Evolutionary conservation across 2,329 filamentous ascomycete species (phyloP).

Genomic region (Penicillium sp.): DNA sequence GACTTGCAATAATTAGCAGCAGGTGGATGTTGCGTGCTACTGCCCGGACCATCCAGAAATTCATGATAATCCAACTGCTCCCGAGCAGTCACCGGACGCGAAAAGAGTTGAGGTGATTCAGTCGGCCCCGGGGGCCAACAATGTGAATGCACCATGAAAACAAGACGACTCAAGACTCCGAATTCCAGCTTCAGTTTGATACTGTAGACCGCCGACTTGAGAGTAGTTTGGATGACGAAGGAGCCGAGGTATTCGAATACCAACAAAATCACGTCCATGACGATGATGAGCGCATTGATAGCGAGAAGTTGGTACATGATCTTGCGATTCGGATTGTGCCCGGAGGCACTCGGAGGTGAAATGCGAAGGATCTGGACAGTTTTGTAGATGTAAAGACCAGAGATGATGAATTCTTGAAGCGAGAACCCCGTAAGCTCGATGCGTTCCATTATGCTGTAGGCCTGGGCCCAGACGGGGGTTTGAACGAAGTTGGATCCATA

Average conservation of each 20-base stretch:
- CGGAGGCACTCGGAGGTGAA: slow-evolving; percentile 43
- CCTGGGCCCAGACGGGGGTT: slow-evolving; percentile 31
- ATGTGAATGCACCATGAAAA: slow-evolving; percentile 28
- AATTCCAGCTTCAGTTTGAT: slow-evolving; percentile 47
- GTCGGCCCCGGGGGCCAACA: slow-evolving; percentile 3
- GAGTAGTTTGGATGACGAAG: slow-evolving; percentile 39
- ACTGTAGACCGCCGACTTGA: slow-evolving; percentile 44
- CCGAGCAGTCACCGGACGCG: not conserved
- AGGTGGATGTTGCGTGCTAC: not conserved
- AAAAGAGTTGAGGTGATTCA: not conserved
- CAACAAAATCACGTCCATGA: slow-evolving; percentile 41
- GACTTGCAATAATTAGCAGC: slow-evolving; percentile 4
- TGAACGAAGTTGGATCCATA: slow-evolving; percentile 35
- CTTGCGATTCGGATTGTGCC: slow-evolving; percentile 23
- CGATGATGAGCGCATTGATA: slow-evolving; percentile 45
- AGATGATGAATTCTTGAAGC: slow-evolving; percentile 14
- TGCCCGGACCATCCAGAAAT: slow-evolving; percentile 1
- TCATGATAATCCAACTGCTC: slow-evolving; percentile 6
- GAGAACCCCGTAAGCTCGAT: slow-evolving; percentile 15
- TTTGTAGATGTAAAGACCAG: slow-evolving; percentile 13
- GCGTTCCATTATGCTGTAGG: slow-evolving; percentile 13
- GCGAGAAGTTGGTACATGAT: slow-evolving; percentile 45
- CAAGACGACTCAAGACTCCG: slow-evolving; percentile 37
- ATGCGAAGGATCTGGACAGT: slow-evolving; percentile 40
- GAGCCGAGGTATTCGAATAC: slow-evolving; percentile 37